A percentile compares a stretch with the other conserved stretches of the same genome.
Conservation (phyloP, 805 yeast species). For the Kluyveromyces dobzhanskii region DNA sequence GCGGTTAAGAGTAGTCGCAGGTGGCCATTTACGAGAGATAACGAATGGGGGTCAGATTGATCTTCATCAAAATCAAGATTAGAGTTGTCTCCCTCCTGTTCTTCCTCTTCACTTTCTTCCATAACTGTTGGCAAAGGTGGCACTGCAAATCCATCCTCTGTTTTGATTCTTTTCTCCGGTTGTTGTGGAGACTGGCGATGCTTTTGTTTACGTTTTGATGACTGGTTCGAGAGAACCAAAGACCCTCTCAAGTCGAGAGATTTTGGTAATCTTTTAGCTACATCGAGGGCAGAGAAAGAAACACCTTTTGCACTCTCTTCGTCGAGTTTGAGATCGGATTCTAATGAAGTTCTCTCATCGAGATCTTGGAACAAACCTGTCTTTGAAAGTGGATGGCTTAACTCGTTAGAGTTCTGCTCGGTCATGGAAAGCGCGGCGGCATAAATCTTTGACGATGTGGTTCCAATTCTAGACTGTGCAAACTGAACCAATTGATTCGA, state of each 20-base stretch:
- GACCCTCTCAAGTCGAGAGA: constrained; percentile 39
- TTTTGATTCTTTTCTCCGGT: constrained; percentile 33
- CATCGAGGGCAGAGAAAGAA: constrained; percentile 37
- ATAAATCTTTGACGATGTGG: constrained; percentile 57
- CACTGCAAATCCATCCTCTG: constrained; percentile 31
- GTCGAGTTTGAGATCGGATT: constrained; percentile 18
- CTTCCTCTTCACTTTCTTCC: constrained; percentile 14
- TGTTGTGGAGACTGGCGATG: constrained; percentile 17
- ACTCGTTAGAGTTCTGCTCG: constrained; percentile 48
- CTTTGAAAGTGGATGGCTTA: constrained; percentile 32
- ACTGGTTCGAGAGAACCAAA: constrained; percentile 34
- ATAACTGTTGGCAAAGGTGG: constrained; percentile 22
- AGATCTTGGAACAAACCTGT: constrained; percentile 49
- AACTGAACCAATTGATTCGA: constrained; percentile 53
- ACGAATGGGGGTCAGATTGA: constrained; percentile 25
- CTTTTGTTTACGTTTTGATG: constrained; percentile 34
- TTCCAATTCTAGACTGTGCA: constrained; percentile 63
- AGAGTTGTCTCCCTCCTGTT: constrained; percentile 20
- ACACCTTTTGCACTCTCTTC: constrained; percentile 30
- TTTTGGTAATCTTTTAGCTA: constrained; percentile 33
- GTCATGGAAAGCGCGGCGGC: constrained; percentile 44
- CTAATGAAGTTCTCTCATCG: constrained; percentile 26
- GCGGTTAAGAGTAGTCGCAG: constrained; percentile 49
- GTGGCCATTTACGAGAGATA: constrained; percentile 48
- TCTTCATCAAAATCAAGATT: constrained; percentile 28